Conservation (phyloP, 2,329 filamentous ascomycete genomes). For the Zymoseptoria ardabiliae region DNA sequence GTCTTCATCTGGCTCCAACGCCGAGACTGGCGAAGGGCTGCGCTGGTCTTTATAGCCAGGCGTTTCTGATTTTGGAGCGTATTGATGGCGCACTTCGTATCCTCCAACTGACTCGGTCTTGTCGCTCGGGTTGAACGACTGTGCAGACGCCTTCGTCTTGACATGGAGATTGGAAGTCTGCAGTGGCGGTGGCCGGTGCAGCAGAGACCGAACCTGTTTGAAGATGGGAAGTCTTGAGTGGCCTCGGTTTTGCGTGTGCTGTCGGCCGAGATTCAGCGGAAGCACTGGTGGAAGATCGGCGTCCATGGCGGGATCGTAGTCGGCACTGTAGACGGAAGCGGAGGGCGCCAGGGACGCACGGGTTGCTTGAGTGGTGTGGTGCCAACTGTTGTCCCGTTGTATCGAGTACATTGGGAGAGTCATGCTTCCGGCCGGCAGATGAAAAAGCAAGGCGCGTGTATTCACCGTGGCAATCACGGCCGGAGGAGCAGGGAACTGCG, state of each 20-base stretch:
- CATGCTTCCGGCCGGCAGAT: not conserved
- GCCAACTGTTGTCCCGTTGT: not conserved
- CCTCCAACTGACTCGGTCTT: slow-evolving; percentile 5
- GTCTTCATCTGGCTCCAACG: slow-evolving; percentile 20
- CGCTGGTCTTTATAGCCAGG: slow-evolving; percentile 2
- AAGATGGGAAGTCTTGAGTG: slow-evolving; percentile 26
- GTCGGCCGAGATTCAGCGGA: not conserved
- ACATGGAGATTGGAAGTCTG: slow-evolving; percentile 8
- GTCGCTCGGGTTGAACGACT: not conserved
- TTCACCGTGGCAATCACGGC: not conserved
- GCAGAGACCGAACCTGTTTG: slow-evolving; percentile 28
- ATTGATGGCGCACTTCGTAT: slow-evolving; percentile 4
- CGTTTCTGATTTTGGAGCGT: slow-evolving; percentile 1
- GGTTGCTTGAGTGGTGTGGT: slow-evolving; percentile 4
- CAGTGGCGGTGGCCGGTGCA: slow-evolving; percentile 23
- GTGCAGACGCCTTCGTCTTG: slow-evolving; percentile 17
- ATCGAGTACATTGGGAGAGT: not conserved
- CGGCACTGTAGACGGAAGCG: slow-evolving; percentile 31
- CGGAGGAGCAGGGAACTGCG: no score
- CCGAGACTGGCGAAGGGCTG: slow-evolving; percentile 15
- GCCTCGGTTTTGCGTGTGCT: not conserved
- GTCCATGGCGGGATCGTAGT: slow-evolving; percentile 14
- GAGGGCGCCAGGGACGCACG: slow-evolving; percentile 28
- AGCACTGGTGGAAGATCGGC: not conserved
- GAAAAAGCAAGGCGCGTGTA: not conserved